Conservation (phyloP, 225 moss, liverwort and hornwort species). For the Takakia lepidozioides region DNA sequence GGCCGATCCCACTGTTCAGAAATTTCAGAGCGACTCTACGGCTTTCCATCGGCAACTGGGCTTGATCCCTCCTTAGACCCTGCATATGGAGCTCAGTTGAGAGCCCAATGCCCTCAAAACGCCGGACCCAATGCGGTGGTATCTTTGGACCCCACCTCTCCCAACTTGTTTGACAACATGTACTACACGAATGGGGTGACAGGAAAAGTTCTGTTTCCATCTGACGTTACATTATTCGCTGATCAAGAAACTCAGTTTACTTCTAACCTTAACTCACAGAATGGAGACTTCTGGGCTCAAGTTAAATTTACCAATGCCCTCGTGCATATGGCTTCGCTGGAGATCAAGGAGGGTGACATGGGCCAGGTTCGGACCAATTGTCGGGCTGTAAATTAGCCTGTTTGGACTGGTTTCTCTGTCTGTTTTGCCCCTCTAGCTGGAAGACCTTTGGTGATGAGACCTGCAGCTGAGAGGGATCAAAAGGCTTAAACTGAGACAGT, state of each 20-base stretch:
- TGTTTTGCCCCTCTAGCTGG: too few relatives aligned
- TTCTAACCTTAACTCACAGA: conserved; percentile 48
- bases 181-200: conserved; percentile 61
- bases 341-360: conserved; percentile 17
- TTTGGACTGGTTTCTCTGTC: too few relatives aligned
- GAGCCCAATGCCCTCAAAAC: conserved; percentile 36
- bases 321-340: conserved; percentile 33
- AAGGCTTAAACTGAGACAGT: too few relatives aligned
- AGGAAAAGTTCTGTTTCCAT: conserved; percentile 39
- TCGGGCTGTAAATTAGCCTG: too few relatives aligned
- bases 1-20: conserved; percentile 36
- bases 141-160: conserved; percentile 45
- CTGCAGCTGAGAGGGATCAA: too few relatives aligned
- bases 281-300: conserved; percentile 41
- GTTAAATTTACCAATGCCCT: conserved; percentile 30
- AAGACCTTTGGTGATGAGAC: too few relatives aligned
- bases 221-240: conserved; percentile 36
- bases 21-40: conserved; percentile 30
- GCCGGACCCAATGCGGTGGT: conserved; percentile 19
- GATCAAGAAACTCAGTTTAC: conserved; percentile 40
- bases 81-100: conserved; percentile 28
- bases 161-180: conserved; percentile 57
- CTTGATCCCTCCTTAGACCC: conserved; percentile 40
- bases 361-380: conserved; percentile 45
- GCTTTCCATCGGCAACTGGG: conserved; percentile 37